Evolutionary conservation across 805 yeast genomes (phyloP).

Genomic region (Saccharomycopsis fermentans): DNA sequence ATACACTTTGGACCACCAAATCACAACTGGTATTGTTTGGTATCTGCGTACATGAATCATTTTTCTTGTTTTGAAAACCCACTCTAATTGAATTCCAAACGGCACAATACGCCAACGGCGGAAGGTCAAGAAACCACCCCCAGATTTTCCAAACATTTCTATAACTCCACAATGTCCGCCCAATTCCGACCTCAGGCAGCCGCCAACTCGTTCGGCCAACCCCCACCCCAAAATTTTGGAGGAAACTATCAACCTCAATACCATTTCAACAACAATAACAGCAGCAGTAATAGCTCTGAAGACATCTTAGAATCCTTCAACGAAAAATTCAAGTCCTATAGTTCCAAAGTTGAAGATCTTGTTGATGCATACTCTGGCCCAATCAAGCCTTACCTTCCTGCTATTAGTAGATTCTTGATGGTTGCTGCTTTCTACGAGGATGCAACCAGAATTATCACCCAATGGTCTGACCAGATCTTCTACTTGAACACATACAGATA

Average conservation of each 20-base stretch:
- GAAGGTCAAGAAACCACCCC: too few species aligned
- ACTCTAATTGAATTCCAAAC: too few species aligned
- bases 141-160: too few species aligned
- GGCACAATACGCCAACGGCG: too few species aligned
- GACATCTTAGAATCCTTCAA: conserved; percentile 7
- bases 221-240: conserved; percentile 3
- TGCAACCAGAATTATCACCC: conserved; percentile 68
- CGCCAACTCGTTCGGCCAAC: conserved; percentile 13
- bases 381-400: conserved; percentile 69
- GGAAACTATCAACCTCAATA: conserved; percentile 16
- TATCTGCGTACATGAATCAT: too few species aligned
- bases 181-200: conserved; percentile 14
- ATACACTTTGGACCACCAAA: too few species aligned
- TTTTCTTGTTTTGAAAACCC: too few species aligned
- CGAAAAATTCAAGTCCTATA: conserved; percentile 37
- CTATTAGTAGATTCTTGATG: conserved; percentile 78
- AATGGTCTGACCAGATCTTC: conserved; percentile 86
- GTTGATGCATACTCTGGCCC: conserved; percentile 42
- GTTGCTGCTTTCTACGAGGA: conserved; percentile 94
- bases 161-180: conserved; percentile 9
- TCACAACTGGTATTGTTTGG: too few species aligned
- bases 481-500: conserved; percentile 74
- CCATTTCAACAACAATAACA: conserved; percentile 3
- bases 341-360: conserved; percentile 44
- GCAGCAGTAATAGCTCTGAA: not conserved